A percentile compares a stretch with the other conserved stretches of the same genome.
Conservation (phyloP, 1,139 yeast species). For the Spencermartinsiella ligniputridi region DNA sequence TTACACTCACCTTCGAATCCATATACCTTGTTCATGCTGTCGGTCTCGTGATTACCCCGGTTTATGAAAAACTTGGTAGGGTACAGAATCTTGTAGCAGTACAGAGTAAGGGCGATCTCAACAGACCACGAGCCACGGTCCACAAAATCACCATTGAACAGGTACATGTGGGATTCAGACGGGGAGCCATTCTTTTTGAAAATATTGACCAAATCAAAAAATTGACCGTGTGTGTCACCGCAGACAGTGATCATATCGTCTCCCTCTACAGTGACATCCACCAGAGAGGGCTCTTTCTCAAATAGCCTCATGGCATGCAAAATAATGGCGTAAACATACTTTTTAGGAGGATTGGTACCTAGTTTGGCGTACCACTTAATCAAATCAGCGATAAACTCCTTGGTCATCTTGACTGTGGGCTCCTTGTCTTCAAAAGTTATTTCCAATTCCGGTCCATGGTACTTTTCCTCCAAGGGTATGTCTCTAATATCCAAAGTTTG, state of each 20-base stretch:
- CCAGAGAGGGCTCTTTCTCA: conserved; percentile 64
- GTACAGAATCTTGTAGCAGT: conserved; percentile 69
- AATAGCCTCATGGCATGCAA: conserved; percentile 67
- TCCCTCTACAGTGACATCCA: conserved; percentile 55
- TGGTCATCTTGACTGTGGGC: conserved; percentile 33
- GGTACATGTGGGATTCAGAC: conserved; percentile 59
- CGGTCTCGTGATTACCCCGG: conserved; percentile 96
- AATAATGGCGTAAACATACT: conserved; percentile 79
- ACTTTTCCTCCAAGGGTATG: conserved; percentile 50
- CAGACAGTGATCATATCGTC: conserved; percentile 64
- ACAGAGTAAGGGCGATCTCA: conserved; percentile 83
- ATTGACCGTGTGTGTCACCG: conserved; percentile 98
- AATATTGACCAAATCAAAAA: conserved; percentile 78
- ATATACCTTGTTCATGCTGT: conserved; percentile 93
- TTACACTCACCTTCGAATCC: conserved; percentile 97
- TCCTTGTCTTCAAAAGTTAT: conserved; percentile 35
- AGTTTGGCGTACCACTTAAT: conserved; percentile 63
- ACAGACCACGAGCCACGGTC: conserved; percentile 99
- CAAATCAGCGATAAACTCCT: conserved; percentile 58
- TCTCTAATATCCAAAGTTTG: conserved; percentile 43
- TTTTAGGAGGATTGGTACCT: conserved; percentile 72
- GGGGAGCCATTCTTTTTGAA: conserved; percentile 73
- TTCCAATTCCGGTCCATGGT: conserved; percentile 60
- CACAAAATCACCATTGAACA: conserved; percentile 96
- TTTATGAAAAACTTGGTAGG: conserved; percentile 75